These are phyloP conservation scores for Arthromyces matolae DNA, from an alignment of 768 basidiomycete species.

Conservation along the genomic window DNA sequence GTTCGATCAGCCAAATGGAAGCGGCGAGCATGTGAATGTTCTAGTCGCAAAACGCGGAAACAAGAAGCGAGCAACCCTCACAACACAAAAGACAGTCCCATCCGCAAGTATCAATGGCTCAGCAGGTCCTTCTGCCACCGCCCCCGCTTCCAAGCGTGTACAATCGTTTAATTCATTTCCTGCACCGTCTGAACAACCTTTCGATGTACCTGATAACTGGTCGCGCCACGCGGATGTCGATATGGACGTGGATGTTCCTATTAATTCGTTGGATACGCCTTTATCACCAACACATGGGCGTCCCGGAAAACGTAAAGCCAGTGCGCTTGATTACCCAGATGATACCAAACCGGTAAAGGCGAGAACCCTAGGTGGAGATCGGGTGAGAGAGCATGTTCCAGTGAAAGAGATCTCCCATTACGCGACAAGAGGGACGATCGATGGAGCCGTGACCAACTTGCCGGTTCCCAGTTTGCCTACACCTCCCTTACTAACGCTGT, in stretches of 20 bases:
- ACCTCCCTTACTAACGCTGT: conserved; percentile 56
- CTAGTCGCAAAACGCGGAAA: conserved; percentile 70
- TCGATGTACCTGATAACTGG: conserved; percentile 35
- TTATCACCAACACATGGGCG: conserved; percentile 31
- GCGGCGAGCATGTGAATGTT: conserved; percentile 63
- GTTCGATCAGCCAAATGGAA: conserved; percentile 30
- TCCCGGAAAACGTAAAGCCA: conserved; percentile 49
- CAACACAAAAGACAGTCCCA: conserved; percentile 19
- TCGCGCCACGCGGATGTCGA: conserved; percentile 38
- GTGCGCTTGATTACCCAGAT: conserved; percentile 36
- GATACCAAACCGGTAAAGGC: conserved; percentile 32
- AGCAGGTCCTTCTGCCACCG: conserved; percentile 19
- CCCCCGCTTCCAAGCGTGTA: conserved; percentile 33
- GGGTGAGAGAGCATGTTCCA: conserved; percentile 43
- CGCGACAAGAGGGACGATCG: conserved; percentile 8
- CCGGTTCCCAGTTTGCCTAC: conserved; percentile 42
- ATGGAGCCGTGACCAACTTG: conserved; percentile 16
- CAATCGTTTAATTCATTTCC: conserved; percentile 42
- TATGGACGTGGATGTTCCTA: conserved; percentile 54
- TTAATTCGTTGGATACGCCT: conserved; percentile 48
- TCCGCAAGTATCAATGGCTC: conserved; percentile 22
- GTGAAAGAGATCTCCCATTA: conserved; percentile 49
- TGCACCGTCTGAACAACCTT: conserved; percentile 46
- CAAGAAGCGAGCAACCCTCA: conserved; percentile 53
- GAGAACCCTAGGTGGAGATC: conserved; percentile 69